phyloP scores from a whole-genome alignment of 225 moss, liverwort and hornwort genomes.

The Antitrichia curtipendula region DNA sequence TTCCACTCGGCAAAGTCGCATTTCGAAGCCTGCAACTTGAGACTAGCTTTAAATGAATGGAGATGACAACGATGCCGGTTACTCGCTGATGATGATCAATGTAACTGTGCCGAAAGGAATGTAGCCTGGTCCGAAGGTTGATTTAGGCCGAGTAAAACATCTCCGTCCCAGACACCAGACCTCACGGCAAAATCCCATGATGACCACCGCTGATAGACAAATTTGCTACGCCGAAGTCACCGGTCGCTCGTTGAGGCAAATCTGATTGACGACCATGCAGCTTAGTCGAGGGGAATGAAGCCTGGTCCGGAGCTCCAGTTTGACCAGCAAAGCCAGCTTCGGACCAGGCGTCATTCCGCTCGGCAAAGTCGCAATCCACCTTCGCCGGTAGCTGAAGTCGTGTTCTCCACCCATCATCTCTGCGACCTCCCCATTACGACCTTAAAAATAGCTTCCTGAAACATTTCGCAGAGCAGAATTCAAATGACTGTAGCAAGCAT shows the following conservation, averaged over 20 bases:
- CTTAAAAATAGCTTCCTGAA: too few species aligned
- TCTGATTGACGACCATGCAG: background rate
- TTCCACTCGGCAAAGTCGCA: background rate
- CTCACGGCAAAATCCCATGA: background rate
- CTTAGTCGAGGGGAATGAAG: constrained; percentile 18
- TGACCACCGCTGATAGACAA: background rate
- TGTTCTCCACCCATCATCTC: background rate
- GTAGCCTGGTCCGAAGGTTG: background rate
- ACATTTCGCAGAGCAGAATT: too few species aligned
- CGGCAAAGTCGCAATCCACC: background rate
- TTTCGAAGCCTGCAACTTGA: background rate
- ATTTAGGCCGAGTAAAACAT: background rate
- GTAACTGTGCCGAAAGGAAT: background rate
- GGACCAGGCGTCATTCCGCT: constrained; percentile 13
- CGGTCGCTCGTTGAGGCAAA: too few species aligned
- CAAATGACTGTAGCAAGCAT: too few species aligned
- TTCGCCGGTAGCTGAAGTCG: background rate
- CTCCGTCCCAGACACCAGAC: background rate
- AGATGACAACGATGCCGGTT: too few species aligned
- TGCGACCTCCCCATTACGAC: too few species aligned
- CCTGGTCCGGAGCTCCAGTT: constrained; percentile 23
- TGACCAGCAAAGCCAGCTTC: background rate
- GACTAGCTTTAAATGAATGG: too few species aligned
- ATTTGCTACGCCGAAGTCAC: background rate
- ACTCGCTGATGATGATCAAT: background rate